Evolutionary conservation across 148 eudicot genomes (phyloP), one percentile per base, ranked within the genome.

Genomic region (Fagopyrum esculentum): DNA sequence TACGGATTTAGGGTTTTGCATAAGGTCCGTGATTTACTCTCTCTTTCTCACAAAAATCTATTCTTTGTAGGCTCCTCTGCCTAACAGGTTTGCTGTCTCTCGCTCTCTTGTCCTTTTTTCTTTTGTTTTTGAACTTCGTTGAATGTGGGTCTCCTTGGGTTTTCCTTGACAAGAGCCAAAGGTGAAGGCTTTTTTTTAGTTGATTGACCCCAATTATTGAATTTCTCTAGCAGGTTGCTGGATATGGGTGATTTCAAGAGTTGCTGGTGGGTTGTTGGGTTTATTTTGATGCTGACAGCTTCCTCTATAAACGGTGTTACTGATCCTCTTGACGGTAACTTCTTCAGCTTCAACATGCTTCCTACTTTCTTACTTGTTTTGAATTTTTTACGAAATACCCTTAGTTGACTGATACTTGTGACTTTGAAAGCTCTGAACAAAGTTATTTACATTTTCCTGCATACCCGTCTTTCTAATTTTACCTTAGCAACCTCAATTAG

Each of bases 321-420:
- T 0, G 86, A 88, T 70, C 95, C 95, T n/a, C 79, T 80, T 75
- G 97, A 92, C 79, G 93, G 97, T 92, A 87, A 78, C 68, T 19
- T 3, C 44, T 69, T 61, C 57, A 35, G 9, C 66, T 51, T 71
- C 72, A 11, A 22, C 54, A 9, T 47, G 30, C 45, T 43, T 71
- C 50, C 45, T 12, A 29, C 13, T 50, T 60, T 59, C 46, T 22
- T 2, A 30, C 3, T 46, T 51, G 2, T 15, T 80, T n/a, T 45
- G 71, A 8, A 13, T 13, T 57, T 44, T 40, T 50, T 45, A 56
- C 69, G 10, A 30, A 45, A 52, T 73, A 54, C 49, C 63, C 40
- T 51, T 59, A 35, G 46, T 73, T 54, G 12, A 19, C 63, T 50
- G 54, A 16, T 9, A 19, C 46, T 29, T 5, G 66, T 7, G 30